Base-by-base conservation (phyloP, 1,284 basidiomycete genomes). In the Apiotrichum sp. region DNA sequence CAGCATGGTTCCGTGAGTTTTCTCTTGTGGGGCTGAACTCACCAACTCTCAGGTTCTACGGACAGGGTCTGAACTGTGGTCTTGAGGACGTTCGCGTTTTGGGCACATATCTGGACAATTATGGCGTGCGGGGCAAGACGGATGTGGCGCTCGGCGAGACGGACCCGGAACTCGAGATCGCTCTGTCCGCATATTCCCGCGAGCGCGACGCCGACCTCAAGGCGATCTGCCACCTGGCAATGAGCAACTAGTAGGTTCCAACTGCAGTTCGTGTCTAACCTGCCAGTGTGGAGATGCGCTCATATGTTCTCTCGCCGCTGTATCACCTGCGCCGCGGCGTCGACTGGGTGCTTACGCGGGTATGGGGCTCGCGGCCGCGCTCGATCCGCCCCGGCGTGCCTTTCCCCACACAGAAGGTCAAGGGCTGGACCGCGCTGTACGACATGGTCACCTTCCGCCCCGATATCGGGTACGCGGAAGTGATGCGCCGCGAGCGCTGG, bases 371-470 rank as follows among this genome's bases (percentile, higher is more conserved):
- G 7, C 47, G 33, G 2, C 78, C 81, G 36, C 71, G 85, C 58
- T 84, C 80, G 56, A 54, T 61, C 63, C 9, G 36, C 1, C 80
- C 71, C 4, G 61, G 63, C 42, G 59, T 65, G 16, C 69, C 71
- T 8, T 77, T 76, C 69, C 74, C 73, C 1, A 73, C 68, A n/a
- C 62, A 73, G 51, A 73, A 79, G 53, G 83, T 86, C 40, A 74
- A 75, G 56, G 88, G 88, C 38, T 98, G 95, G 95, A 81, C 90
- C 56, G 89, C 90, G 50, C 80, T 96, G 52, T 98, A 98, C 75
- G 89, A 89, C 36, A 95, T 98, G 92, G 88, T 96, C 62, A 97
- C 95, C 40, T 98, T 98, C 79, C 83, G 92, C 41, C 89, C 91
- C 45, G 93, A 97, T 74, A 83, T 97, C 62, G 87, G 86, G 68